Evolutionary conservation across 768 basidiomycete genomes (phyloP).

Genomic region (Floccularia luteovirens): DNA sequence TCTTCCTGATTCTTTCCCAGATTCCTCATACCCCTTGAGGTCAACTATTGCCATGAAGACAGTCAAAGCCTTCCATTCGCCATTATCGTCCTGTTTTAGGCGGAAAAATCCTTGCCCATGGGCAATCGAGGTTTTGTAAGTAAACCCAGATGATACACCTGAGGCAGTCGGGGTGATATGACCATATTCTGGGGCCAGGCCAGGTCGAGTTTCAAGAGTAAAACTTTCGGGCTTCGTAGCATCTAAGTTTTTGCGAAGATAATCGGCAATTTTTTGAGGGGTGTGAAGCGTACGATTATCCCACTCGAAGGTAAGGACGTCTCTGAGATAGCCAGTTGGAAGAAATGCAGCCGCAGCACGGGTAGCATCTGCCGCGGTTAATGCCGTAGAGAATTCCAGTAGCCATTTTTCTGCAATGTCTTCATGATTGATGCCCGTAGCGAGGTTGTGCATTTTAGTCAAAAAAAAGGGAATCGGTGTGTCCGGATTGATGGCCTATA

Average conservation of each 20-base stretch:
- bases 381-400: conserved; percentile 10
- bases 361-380: conserved; percentile 12
- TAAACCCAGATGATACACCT: conserved; percentile 27
- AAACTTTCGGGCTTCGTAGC: neutral
- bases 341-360: conserved; percentile 19
- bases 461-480: no score
- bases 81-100: conserved; percentile 14
- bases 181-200: neutral
- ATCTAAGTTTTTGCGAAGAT: conserved; percentile 16
- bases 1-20: conserved; percentile 17
- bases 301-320: conserved; percentile 37
- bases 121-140: conserved; percentile 22
- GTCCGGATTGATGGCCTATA: no score
- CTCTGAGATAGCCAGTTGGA: conserved; percentile 29
- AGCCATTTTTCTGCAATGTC: conserved; percentile 20
- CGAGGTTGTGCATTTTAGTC: no score
- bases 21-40: conserved; percentile 26
- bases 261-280: conserved; percentile 20
- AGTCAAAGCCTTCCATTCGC: conserved; percentile 25
- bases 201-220: neutral
- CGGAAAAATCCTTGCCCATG: conserved; percentile 25
- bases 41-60: conserved; percentile 23
- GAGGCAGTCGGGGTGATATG: neutral
- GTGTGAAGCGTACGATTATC: conserved; percentile 28
- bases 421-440: no score